Base-by-base conservation (phyloP, 805 yeast genomes). In the Saccharomycopsis selenospora region DNA sequence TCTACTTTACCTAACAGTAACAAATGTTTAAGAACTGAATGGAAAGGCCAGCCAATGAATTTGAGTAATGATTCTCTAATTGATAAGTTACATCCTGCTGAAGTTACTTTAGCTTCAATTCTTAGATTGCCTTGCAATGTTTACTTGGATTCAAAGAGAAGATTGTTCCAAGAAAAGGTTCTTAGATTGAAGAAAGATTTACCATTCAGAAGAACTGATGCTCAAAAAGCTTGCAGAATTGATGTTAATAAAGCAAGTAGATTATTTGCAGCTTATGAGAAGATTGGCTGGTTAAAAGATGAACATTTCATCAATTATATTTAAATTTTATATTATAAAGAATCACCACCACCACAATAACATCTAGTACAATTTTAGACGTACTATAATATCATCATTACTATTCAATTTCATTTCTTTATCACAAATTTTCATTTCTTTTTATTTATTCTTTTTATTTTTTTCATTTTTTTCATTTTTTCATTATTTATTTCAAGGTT, bases 41-140 rank as follows among this genome's bases (percentile, higher is more conserved):
- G 99, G 99, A 91, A 90, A 68, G 99, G 98, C 8, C 95, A 89
- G 58, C 95, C 97, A 30, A 89, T 91, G 96, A 95, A 86, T 64
- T 73, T 91, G 49, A 72, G 82, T 14, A 59, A 66, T 27, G 98
- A 93, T 65, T 95, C 96, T 18, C 74, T 86, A 56, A 65, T 75
- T 45, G 67, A 68, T 42, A 75, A 81, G 57, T 72, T 93, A 55
- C 97, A 91, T 65, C 97, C 97, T 0, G 96, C 96, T 3, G 99
- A 91, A 66, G 75, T 84, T 13, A 72, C 76, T 38, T 71, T 91
- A 53, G 97, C 98, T 3, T 83, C 95, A 14, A 84, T 82, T n/a
- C 72, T 91, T 60, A 76, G 99, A 62, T 72, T 91, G 56, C 96
- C 97, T 7, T 83, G 89, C 50, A 85, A 82, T 53, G 79, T 90